Base-by-base conservation (phyloP, 192 early-diverging fungal species). In the Coemansia sp. region DNA sequence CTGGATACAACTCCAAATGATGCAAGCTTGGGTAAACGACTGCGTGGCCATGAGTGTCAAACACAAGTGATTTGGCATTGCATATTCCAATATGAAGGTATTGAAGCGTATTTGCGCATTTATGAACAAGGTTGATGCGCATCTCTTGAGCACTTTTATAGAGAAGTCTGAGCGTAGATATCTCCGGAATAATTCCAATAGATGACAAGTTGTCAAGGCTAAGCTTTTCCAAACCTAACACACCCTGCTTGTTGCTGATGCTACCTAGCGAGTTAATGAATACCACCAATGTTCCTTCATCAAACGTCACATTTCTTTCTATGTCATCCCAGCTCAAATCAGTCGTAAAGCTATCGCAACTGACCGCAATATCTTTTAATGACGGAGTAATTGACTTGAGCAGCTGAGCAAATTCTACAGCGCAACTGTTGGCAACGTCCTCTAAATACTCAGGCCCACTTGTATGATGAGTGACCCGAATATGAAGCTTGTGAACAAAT, bases 21-120 rank as follows among this genome's bases (percentile, higher is more conserved):
- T 65, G 44, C 64, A 65, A 3, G 31, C 49, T 49, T 16, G 64
- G 40, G 24, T 65, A 65, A 2, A 57, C 54, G 9, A 57, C 54
- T 27, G 12, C 24, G 31, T 57, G 11, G 22, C 9, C 54, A 2
- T 31, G 0, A 10, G 24, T 13, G 24, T 57, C 54, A 8, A 27
- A 29, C 22, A 57, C 12, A 27, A 57, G 24, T 9, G 22, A 31
- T 10, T 31, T 22, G 15, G 29, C 24, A 15, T 57, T 57, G 13
- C 29, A 20, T 31, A 31, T 27, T 22, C 29, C 54, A 31, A 57
- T 31, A 15, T 1, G 3, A 5, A 57, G 24, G 31, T 57, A 24
- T 24, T 15, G 22, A 31, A 57, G 54, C 12, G 54, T 57, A 13
- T 57, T 24, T 9, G 54, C 22, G 24, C 29, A 31, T 24, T 57